These are phyloP conservation scores for Backusella tuberculispora DNA, from an alignment of 192 early-diverging fungal species.

Conservation along the genomic window DNA sequence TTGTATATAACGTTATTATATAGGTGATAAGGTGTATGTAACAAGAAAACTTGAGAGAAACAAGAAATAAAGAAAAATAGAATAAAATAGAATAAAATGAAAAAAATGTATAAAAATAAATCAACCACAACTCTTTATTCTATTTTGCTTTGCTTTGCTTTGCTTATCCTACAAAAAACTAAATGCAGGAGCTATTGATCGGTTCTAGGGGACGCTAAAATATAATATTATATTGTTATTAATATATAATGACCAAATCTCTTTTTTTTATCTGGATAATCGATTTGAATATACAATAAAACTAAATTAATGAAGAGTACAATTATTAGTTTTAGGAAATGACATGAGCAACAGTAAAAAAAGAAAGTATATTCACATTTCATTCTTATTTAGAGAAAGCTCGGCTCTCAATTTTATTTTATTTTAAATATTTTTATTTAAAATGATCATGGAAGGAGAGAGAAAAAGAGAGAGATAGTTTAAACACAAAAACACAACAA, in stretches of 20 bases:
- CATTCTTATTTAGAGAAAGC: not conserved
- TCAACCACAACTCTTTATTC: too few relatives aligned
- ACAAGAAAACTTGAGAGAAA: too few relatives aligned
- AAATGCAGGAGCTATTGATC: too few relatives aligned
- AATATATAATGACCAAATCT: too few relatives aligned
- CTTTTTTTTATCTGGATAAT: too few relatives aligned
- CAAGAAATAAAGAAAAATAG: too few relatives aligned
- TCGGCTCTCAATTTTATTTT: not conserved
- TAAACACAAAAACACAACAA: not conserved
- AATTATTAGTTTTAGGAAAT: conserved; percentile 1
- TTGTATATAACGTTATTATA: not conserved
- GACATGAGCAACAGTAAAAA: not conserved
- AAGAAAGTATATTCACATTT: not conserved
- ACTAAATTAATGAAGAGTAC: not conserved
- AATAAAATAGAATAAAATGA: too few relatives aligned
- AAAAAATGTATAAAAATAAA: too few relatives aligned
- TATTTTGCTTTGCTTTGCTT: too few relatives aligned
- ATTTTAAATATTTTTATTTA: not conserved
- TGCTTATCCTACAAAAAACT: too few relatives aligned
- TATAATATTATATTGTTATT: too few relatives aligned
- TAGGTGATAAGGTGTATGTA: not conserved
- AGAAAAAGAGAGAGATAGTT: not conserved
- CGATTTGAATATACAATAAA: not conserved
- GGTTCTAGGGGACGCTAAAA: too few relatives aligned
- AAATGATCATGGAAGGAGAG: not conserved